A percentile compares a stretch with the other conserved stretches of the same genome.
phyloP scores from a whole-genome alignment of 768 basidiomycete genomes.

The Boletus vinaceobasis region DNA sequence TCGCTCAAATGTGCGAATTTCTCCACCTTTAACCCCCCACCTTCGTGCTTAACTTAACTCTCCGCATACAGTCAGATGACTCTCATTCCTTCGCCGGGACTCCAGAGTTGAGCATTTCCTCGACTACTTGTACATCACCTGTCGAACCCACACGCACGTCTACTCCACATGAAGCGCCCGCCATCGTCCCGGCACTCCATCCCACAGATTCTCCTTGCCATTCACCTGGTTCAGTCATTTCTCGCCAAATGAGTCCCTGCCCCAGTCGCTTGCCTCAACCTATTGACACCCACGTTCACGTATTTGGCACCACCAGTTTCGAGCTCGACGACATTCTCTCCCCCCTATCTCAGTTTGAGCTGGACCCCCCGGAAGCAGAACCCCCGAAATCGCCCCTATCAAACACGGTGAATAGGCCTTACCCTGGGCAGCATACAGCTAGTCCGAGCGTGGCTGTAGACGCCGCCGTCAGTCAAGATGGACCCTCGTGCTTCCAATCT shows the following conservation, averaged over 20 bases:
- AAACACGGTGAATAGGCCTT: conserved; percentile 19
- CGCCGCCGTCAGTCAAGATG: neutral
- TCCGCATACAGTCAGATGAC: conserved; percentile 11
- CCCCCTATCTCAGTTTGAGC: conserved; percentile 24
- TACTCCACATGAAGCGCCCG: neutral
- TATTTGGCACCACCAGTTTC: neutral
- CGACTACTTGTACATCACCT: conserved; percentile 8
- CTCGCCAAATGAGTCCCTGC: neutral
- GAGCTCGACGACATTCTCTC: conserved; percentile 12
- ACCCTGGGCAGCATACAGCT: conserved; percentile 4
- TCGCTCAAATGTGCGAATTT: conserved; percentile 29
- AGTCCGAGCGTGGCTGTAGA: neutral
- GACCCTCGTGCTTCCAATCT: neutral
- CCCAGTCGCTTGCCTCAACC: neutral
- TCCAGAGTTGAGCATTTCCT: conserved; percentile 14
- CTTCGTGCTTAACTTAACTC: conserved; percentile 1
- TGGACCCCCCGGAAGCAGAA: conserved; percentile 21
- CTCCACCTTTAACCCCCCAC: conserved; percentile 6
- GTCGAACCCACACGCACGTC: conserved; percentile 4
- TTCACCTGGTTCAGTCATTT: neutral
- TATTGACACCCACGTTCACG: neutral
- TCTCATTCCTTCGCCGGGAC: conserved; percentile 1
- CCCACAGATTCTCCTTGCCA: neutral
- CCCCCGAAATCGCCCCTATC: conserved; percentile 17
- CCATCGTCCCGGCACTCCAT: neutral